phyloP scores from a whole-genome alignment of 208 protist genomes.

The Zelonia costaricensis region DNA sequence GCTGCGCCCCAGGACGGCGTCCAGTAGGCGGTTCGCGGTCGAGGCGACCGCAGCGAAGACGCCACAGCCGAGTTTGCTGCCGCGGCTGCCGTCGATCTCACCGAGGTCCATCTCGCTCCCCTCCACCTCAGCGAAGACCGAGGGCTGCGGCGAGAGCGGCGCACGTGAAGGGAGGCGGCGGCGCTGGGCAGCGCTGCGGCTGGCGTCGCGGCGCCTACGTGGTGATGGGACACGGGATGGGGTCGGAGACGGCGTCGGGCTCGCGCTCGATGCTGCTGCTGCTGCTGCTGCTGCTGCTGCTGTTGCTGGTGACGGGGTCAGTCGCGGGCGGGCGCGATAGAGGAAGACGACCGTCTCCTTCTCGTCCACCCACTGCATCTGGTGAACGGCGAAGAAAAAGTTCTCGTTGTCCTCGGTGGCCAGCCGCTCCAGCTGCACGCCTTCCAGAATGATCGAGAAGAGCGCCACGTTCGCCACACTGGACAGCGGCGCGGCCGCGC shows the following conservation, averaged over 20 bases:
- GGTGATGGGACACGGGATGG: not conserved
- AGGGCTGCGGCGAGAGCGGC: not conserved
- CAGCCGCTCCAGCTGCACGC: conserved; percentile 47
- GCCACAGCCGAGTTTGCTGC: not conserved
- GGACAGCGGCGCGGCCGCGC: not conserved
- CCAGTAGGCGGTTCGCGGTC: conserved; percentile 7
- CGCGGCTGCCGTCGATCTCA: not conserved
- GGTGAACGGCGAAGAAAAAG: conserved; percentile 48
- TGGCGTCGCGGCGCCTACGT: not conserved
- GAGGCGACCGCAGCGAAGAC: conserved; percentile 8
- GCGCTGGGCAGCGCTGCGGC: not conserved
- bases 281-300: not conserved
- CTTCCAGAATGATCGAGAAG: conserved; percentile 53
- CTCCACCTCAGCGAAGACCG: no score
- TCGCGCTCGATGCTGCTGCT: not conserved
- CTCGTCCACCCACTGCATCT: conserved; percentile 71
- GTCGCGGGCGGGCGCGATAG: conserved; percentile 50
- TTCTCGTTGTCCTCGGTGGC: conserved; percentile 53
- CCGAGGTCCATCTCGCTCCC: no score
- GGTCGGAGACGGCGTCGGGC: no score
- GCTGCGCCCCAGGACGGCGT: conserved; percentile 22
- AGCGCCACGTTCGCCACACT: conserved; percentile 14
- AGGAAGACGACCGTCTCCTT: conserved; percentile 35
- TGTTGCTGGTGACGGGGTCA: conserved; percentile 7
- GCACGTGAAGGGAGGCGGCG: no score